Evolutionary conservation across 495 filamentous ascomycete genomes (phyloP).

Genomic region (Tuber magnatum): DNA sequence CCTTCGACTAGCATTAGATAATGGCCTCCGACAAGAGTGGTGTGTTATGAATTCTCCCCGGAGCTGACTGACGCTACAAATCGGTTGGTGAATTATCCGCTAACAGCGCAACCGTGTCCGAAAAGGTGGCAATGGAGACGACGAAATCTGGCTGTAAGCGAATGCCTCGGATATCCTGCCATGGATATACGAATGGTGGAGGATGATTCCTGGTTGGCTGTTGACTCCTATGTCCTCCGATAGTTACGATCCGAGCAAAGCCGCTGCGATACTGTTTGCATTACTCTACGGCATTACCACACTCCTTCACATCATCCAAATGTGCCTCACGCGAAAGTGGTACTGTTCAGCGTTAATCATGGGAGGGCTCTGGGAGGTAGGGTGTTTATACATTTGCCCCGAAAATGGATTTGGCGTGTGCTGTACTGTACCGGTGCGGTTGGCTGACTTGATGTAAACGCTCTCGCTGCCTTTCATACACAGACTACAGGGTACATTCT

Average conservation of each 20-base stretch:
- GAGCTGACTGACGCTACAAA: neutral
- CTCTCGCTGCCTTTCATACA: neutral
- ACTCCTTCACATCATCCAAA: slow-evolving; percentile 44
- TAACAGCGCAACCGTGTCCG: neutral
- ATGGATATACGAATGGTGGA: neutral
- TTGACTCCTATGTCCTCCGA: neutral
- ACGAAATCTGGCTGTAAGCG: neutral
- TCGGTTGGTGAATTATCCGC: neutral
- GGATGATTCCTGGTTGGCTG: neutral
- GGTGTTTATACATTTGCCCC: neutral
- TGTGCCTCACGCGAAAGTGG: slow-evolving; percentile 43
- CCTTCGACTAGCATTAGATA: neutral
- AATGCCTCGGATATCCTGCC: neutral
- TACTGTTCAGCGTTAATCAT: slow-evolving; percentile 47
- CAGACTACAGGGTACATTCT: slow-evolving; percentile 20
- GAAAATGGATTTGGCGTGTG: slow-evolving; percentile 1
- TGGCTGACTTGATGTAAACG: neutral
- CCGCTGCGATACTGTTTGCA: slow-evolving; percentile 41
- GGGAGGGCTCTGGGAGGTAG: slow-evolving; percentile 43
- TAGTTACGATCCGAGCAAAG: slow-evolving; percentile 22
- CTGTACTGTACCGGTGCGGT: neutral
- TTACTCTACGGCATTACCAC: slow-evolving; percentile 44
- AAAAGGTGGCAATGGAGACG: neutral
- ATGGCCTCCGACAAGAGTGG: slow-evolving; percentile 1
- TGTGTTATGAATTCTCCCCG: neutral